These are phyloP conservation scores for Diaporthe sp. DNA, from an alignment of 2,329 filamentous ascomycete genomes.

Conservation along the genomic window DNA sequence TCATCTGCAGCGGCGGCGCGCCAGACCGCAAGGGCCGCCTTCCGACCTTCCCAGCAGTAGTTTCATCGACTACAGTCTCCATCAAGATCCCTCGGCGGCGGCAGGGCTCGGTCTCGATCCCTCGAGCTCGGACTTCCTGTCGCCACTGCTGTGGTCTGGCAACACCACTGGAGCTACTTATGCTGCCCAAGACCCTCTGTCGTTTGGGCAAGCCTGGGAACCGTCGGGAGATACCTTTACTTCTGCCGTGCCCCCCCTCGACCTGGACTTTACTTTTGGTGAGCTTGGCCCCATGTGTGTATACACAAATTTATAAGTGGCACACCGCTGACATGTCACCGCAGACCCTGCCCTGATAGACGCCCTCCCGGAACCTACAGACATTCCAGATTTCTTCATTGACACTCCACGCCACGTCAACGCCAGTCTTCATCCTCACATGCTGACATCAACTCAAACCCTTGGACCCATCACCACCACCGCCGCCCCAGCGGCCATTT, in stretches of 20 bases:
- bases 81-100: constrained; percentile 25
- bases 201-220: constrained; percentile 39
- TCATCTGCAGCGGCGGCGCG: constrained; percentile 44
- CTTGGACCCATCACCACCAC: constrained; percentile 1
- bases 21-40: constrained; percentile 43
- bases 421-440: constrained; percentile 28
- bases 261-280: constrained; percentile 40
- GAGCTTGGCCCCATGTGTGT: neutral
- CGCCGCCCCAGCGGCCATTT: neutral
- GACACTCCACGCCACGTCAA: constrained; percentile 25
- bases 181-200: constrained; percentile 37
- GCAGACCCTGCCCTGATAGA: constrained; percentile 41
- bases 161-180: constrained; percentile 17
- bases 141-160: constrained; percentile 35
- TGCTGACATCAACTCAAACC: constrained; percentile 19
- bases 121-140: constrained; percentile 33
- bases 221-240: constrained; percentile 32
- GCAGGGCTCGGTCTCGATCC: constrained; percentile 20
- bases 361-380: constrained; percentile 37
- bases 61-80: constrained; percentile 24
- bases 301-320: neutral
- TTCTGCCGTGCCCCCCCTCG: constrained; percentile 30
- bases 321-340: neutral
- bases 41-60: constrained; percentile 43
- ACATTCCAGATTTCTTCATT: constrained; percentile 41